A percentile compares a stretch with the other conserved stretches of the same genome.
phyloP scores from a whole-genome alignment of 2,329 filamentous ascomycete genomes.

The Nannizzia gypsea region DNA sequence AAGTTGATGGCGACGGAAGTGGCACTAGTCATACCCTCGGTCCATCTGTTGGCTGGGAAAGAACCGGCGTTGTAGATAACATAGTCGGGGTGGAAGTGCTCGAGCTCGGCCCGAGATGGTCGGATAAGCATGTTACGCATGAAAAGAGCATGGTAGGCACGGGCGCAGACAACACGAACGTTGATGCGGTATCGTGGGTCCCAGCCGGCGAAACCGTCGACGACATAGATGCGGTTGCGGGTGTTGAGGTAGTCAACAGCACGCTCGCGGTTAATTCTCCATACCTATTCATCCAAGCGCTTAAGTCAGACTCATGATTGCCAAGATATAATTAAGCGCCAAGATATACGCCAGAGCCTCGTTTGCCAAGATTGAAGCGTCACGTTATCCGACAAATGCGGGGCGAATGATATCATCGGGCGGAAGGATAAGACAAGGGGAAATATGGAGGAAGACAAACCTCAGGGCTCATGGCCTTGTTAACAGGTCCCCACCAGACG shows the following conservation, averaged over 20 bases:
- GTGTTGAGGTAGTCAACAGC: conserved; percentile 99
- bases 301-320: conserved; percentile 10
- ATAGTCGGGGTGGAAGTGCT: conserved; percentile 98
- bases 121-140: conserved; percentile 99
- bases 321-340: neutral
- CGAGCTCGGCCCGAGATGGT: conserved; percentile 76
- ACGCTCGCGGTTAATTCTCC: conserved; percentile 98
- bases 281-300: conserved; percentile 59
- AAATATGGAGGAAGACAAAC: conserved; percentile 46
- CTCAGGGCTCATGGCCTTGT: conserved; percentile 96
- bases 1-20: conserved; percentile 99
- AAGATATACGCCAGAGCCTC: neutral
- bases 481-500: conserved; percentile 98
- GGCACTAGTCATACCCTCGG: conserved; percentile 94
- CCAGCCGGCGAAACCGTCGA: conserved; percentile 96
- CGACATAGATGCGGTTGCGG: conserved; percentile 93
- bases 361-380: neutral
- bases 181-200: conserved; percentile 96
- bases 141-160: conserved; percentile 98
- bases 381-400: neutral
- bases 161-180: conserved; percentile 94
- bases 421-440: neutral
- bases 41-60: conserved; percentile 97
- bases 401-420: neutral
- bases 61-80: conserved; percentile 98